Evolutionary conservation across 1,139 yeast species (phyloP), one percentile per base, ranked within the genome.

Genomic region (Debaryomyces coudertii): DNA sequence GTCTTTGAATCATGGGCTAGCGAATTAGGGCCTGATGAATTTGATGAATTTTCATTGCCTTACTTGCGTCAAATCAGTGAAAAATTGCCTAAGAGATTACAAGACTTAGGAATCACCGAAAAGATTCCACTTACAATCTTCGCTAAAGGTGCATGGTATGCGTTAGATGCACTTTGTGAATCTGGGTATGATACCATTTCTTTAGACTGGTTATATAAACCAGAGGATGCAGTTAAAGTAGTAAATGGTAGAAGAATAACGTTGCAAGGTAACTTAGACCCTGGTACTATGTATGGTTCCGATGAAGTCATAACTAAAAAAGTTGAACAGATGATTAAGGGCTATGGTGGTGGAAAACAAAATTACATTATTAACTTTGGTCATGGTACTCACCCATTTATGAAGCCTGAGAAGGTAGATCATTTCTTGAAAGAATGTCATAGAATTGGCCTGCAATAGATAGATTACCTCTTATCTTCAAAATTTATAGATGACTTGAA

Each of bases 1-100:
- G 90, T 93, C 27, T 93, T 93, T 62, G 99, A 93, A 62, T 88
- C 97, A 20, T 92, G 97, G 97, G 99, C 97, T 42, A 96, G 98
- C 47, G 98, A 93, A 68, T 77, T 93, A 51, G 95, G 96, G 1
- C 96, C 97, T 12, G 73, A 73, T 45, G 99, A 93, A 61, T 93
- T 93, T 65, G 77, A 78, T 53, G 92, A 87, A 62, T 95, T 90
- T 65, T 86, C 95, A 4, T 78, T 93, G 60, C 98, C 98, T 2
- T 93, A 90, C 62, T 73, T 93, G 59, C 80, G 77, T 54, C 89
- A 89, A 63, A 92, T 93, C 52, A 80, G 90, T 24, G 69, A 73
- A 12, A 79, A 79, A 55, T 78, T 93, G 39, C 96, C 95, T 20
- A 52, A 58, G 9, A 82, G 95, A 60, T 76, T 93, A 58, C 61